These are phyloP conservation scores for Leccinum longicurvipes DNA, from an alignment of 768 basidiomycete genomes.

Conservation along the genomic window DNA sequence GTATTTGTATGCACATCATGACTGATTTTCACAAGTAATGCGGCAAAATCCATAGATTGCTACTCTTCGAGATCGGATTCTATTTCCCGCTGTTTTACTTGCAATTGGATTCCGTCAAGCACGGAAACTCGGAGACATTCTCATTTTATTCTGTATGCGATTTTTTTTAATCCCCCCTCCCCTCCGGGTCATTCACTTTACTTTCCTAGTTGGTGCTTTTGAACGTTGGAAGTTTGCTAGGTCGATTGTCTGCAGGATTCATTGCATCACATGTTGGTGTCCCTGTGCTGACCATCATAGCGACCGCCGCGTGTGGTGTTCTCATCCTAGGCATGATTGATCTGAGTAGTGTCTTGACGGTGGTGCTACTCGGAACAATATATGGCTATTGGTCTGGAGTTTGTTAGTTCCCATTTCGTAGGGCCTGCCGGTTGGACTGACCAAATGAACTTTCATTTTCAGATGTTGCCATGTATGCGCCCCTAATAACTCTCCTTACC, in stretches of 20 bases:
- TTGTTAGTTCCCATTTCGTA: conserved; percentile 25
- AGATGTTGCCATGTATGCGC: conserved; percentile 40
- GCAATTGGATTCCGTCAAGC: conserved; percentile 49
- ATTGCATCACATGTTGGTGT: conserved; percentile 42
- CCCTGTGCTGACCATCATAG: conserved; percentile 39
- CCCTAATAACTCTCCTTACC: conserved; percentile 44
- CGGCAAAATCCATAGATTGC: conserved; percentile 4
- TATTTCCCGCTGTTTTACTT: conserved; percentile 56
- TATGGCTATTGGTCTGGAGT: conserved; percentile 51
- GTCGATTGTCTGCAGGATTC: conserved; percentile 46
- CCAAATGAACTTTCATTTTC: not conserved
- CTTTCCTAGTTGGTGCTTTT: conserved; percentile 44
- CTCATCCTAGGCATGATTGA: conserved; percentile 45
- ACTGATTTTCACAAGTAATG: not conserved
- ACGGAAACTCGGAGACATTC: conserved; percentile 42
- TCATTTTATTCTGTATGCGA: conserved; percentile 53
- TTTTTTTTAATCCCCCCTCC: not conserved
- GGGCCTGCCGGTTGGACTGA: not conserved
- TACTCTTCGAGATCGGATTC: conserved; percentile 35
- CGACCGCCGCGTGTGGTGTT: conserved; percentile 30
- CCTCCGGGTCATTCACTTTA: not conserved
- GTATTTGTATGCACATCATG: not conserved
- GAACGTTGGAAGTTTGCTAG: conserved; percentile 49
- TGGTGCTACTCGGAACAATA: conserved; percentile 38
- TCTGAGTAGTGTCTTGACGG: conserved; percentile 32